Percentiles rank a stretch among this genome's conserved stretches.
phyloP scores from a whole-genome alignment of 768 basidiomycete genomes.

The Russula compacta region DNA sequence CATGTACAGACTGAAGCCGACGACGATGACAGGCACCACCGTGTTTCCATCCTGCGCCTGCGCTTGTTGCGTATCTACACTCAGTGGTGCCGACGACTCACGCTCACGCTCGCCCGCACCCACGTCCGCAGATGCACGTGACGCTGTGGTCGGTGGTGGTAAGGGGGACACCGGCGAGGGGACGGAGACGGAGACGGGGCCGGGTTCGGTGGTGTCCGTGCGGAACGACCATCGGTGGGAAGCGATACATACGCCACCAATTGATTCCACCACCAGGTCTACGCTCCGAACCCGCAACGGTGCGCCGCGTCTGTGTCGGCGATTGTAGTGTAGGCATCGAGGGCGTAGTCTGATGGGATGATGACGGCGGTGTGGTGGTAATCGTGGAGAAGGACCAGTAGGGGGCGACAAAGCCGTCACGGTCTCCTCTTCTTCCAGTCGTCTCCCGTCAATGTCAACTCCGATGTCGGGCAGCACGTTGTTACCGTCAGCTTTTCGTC shows the following conservation, averaged over 20 bases:
- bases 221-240: constrained; percentile 54
- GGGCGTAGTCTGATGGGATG: not conserved
- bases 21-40: constrained; percentile 76
- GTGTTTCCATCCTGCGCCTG: constrained; percentile 23
- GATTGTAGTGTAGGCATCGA: not conserved
- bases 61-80: constrained; percentile 8
- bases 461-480: not conserved
- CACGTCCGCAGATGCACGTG: not conserved
- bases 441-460: not conserved
- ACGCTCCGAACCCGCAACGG: constrained; percentile 31
- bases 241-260: constrained; percentile 80
- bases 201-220: constrained; percentile 6
- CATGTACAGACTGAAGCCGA: constrained; percentile 66
- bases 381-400: not conserved
- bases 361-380: not conserved
- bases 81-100: not conserved
- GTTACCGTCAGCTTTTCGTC: not conserved
- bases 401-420: not conserved
- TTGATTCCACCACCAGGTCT: constrained; percentile 45
- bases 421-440: not conserved
- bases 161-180: not conserved
- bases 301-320: constrained; percentile 21
- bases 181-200: not conserved
- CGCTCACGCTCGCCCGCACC: constrained; percentile 1
- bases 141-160: not conserved